Conservation (phyloP, 225 moss, liverwort and hornwort genomes). For the Rhytidiadelphus loreus region DNA sequence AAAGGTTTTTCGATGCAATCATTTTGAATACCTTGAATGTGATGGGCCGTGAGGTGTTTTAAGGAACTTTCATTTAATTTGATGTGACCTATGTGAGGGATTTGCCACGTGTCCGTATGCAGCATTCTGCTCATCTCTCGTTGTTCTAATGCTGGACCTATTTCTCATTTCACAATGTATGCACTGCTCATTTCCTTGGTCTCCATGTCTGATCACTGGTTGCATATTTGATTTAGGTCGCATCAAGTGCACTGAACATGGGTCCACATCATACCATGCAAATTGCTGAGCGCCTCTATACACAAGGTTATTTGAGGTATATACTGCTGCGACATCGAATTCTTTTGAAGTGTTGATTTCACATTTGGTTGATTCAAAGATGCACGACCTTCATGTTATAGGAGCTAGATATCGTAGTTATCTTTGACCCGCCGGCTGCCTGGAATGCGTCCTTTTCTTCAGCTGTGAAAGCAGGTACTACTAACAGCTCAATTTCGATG, state of each 20-base stretch:
- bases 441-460: neutral
- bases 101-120: neutral
- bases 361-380: neutral
- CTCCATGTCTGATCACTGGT: neutral
- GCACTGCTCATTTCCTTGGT: neutral
- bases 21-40: neutral
- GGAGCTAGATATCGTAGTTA: neutral
- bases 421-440: neutral
- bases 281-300: slow-evolving; percentile 96
- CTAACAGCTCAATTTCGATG: neutral
- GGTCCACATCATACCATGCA: slow-evolving; percentile 98
- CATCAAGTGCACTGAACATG: slow-evolving; percentile 94
- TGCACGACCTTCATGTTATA: neutral
- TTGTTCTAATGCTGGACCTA: neutral
- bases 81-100: neutral
- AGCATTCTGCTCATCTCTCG: neutral
- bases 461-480: neutral
- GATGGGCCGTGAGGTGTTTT: neutral
- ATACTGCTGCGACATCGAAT: neutral
- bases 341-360: neutral
- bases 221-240: slow-evolving; percentile 47
- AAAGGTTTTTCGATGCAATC: neutral
- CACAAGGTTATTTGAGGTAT: slow-evolving; percentile 97
- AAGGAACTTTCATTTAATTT: neutral
- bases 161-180: neutral